These are phyloP conservation scores for Xylariaceae sp. DNA, from an alignment of 2,329 filamentous ascomycete genomes.

Conservation along the genomic window DNA sequence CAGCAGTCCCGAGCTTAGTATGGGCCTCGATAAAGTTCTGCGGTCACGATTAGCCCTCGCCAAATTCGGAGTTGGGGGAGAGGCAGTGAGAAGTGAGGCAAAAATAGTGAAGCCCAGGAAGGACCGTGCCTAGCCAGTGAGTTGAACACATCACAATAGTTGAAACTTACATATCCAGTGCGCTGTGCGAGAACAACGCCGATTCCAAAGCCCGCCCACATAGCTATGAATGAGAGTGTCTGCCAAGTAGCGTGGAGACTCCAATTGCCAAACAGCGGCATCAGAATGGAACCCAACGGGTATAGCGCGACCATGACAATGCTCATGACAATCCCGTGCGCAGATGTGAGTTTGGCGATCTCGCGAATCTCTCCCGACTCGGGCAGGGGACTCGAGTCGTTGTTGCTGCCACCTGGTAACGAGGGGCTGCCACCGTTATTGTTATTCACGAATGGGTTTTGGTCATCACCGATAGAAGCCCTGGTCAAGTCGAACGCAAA, in stretches of 20 bases:
- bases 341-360: conserved; percentile 15
- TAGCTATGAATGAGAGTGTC: conserved; percentile 45
- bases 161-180: conserved; percentile 25
- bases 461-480: conserved; percentile 42
- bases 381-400: background rate
- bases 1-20: conserved; percentile 50
- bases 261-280: conserved; percentile 55
- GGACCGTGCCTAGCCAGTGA: conserved; percentile 1
- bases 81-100: background rate
- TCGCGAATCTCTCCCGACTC: conserved; percentile 9
- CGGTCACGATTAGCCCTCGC: background rate
- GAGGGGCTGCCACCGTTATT: conserved; percentile 8
- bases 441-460: conserved; percentile 45
- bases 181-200: conserved; percentile 44
- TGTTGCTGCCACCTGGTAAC: conserved; percentile 4
- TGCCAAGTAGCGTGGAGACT: conserved; percentile 54
- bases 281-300: conserved; percentile 54
- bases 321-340: conserved; percentile 56
- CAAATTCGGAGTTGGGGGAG: background rate
- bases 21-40: conserved; percentile 51
- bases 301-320: conserved; percentile 54
- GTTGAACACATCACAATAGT: background rate
- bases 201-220: conserved; percentile 53
- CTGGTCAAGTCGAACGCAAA: conserved; percentile 46
- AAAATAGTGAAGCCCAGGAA: background rate